phyloP scores from a whole-genome alignment of 164 flowering plant genomes.

The Stephania cephalantha region DNA sequence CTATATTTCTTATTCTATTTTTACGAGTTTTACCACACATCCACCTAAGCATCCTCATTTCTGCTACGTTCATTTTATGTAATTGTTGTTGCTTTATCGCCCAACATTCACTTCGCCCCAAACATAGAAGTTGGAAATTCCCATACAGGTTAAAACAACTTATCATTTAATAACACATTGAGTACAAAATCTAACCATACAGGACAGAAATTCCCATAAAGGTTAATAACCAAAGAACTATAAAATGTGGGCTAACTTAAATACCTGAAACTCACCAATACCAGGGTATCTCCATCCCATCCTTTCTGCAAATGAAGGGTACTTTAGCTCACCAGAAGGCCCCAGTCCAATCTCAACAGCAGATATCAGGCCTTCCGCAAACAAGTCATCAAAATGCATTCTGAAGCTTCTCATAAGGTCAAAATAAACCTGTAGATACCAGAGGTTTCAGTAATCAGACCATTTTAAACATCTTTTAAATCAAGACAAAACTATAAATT shows the following conservation, averaged over 20 bases:
- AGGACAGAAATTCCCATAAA: background rate
- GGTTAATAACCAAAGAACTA: conserved; percentile 1
- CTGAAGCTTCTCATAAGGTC: conserved; percentile 93
- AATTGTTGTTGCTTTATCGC: too few relatives aligned
- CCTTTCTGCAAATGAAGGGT: conserved; percentile 70
- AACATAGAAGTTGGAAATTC: too few relatives aligned
- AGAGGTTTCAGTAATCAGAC: background rate
- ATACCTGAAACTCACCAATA: conserved; percentile 97
- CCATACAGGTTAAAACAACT: background rate
- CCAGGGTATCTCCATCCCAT: conserved; percentile 93
- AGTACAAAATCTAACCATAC: background rate
- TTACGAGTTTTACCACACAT: too few relatives aligned
- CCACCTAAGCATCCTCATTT: too few relatives aligned
- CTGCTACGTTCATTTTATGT: too few relatives aligned
- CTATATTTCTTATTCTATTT: too few relatives aligned
- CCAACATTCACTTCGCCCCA: background rate
- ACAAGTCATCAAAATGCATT: conserved; percentile 78
- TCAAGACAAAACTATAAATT: background rate
- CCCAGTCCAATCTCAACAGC: conserved; percentile 86
- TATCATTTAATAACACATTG: background rate
- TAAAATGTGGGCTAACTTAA: conserved; percentile 7
- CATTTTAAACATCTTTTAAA: conserved; percentile 1
- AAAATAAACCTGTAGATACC: conserved; percentile 61
- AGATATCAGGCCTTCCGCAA: conserved; percentile 57
- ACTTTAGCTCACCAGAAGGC: conserved; percentile 73